Evolutionary conservation across 169 alveolate genomes (phyloP).

Genomic region (Cryptosporidium felis): DNA sequence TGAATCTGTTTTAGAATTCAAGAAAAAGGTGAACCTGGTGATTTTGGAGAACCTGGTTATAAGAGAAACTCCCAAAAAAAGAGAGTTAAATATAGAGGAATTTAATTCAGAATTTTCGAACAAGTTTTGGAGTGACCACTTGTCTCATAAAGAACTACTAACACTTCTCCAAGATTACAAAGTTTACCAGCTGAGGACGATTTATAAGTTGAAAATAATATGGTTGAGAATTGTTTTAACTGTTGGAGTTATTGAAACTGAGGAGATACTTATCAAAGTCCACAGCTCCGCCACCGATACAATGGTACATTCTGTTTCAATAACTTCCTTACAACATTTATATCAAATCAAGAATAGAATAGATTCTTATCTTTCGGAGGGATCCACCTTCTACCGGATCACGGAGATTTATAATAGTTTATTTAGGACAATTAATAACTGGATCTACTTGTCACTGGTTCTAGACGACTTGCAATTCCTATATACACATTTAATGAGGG

Average conservation of each 20-base stretch:
- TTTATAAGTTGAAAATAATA: constrained; percentile 18
- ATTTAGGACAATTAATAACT: background rate
- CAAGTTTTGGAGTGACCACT: background rate
- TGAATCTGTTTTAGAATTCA: background rate
- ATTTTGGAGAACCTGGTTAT: background rate
- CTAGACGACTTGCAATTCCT: constrained; percentile 31
- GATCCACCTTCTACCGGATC: background rate
- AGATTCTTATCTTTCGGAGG: background rate
- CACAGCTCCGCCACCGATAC: constrained; percentile 8
- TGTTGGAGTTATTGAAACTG: background rate
- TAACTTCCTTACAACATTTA: constrained; percentile 30
- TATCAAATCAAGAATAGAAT: constrained; percentile 24
- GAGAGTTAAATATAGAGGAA: background rate
- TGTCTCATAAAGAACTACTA: background rate
- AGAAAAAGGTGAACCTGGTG: background rate
- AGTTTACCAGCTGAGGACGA: constrained; percentile 1
- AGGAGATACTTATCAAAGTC: background rate
- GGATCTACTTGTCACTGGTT: constrained; percentile 21
- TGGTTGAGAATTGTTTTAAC: constrained; percentile 2
- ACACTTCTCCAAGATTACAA: constrained; percentile 6
- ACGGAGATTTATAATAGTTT: background rate
- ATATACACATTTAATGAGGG: constrained; percentile 18
- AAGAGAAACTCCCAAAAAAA: background rate
- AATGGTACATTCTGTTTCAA: background rate
- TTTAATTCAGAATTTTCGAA: constrained; percentile 9